Base-by-base conservation (phyloP, 768 basidiomycete species). In the Strobilomyces dryophilus region DNA sequence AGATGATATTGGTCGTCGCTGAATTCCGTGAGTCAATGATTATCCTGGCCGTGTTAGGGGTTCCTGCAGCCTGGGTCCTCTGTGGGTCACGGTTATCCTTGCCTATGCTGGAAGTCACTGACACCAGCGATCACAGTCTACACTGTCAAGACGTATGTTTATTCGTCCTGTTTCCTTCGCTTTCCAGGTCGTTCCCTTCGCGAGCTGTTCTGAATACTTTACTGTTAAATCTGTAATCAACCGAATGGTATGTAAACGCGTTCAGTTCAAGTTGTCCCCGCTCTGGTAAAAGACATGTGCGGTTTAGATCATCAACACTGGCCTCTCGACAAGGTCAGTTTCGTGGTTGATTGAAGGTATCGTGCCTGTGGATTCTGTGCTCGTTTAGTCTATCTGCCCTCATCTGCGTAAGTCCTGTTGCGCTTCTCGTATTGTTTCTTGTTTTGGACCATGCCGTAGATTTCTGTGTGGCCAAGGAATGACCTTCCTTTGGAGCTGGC, bases 401-500 rank as follows among this genome's bases (percentile, higher is more conserved):
- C 20, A 68, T 82, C 27, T 77, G 78, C 21, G 81, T 78, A 49
- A 26, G 66, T 42, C 14, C 34, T 26, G 17, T 49, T 17, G 1
- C 3, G 11, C 47, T 0, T 5, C 12, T 29, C 9, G 35, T 17
- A 18, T 43, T 9, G 41, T 47, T 45, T 42, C 14, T 17, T 37
- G 12, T 3, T 27, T 27, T 27, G n/a, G n/a, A 27, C 8, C 27
- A 27, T 27, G 27, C 27, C 3, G 29, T 45, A 82, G 80, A 82
- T 81, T 60, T 51, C 68, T n/a, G 71, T 71, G 17, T 76, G 76
- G 31, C 75, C 75, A 0, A 34, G 72, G 1, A 77, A 61, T 61
- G 82, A 75, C 17, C 15, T 18, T 11, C 29, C 12, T 27, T 12
- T 11, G n/a, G 18, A 15, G 26, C 15, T 26, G 7, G 21, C 18